These are phyloP conservation scores for Skeletonema marinoi DNA, from an alignment of 108 stramenopile species.

Conservation along the genomic window DNA sequence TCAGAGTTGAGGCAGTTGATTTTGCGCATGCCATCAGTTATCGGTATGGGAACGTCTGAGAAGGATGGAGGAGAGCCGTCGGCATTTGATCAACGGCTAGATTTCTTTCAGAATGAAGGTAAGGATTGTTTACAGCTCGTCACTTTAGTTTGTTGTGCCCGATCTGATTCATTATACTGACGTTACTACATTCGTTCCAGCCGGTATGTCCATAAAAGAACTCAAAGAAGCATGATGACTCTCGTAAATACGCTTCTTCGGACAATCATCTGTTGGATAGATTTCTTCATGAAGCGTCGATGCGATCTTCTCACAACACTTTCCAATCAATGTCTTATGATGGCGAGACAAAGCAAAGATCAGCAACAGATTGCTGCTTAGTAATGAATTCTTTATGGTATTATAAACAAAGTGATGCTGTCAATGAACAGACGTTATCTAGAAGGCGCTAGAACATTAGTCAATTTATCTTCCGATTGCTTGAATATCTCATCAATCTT, in stretches of 20 bases:
- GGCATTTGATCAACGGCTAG: constrained; percentile 31
- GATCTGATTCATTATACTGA: not conserved
- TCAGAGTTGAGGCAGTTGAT: constrained; percentile 35
- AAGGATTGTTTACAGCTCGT: constrained; percentile 2
- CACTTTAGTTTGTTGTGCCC: not conserved
- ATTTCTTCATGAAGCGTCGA: constrained; percentile 55
- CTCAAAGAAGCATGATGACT: constrained; percentile 31
- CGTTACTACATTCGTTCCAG: constrained; percentile 4
- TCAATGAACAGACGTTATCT: no score
- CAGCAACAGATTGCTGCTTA: no score
- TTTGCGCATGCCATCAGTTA: constrained; percentile 51
- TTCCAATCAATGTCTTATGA: no score
- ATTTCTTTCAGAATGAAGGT: constrained; percentile 56
- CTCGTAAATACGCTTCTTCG: constrained; percentile 61
- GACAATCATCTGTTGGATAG: constrained; percentile 22
- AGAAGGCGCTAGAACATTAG: no score
- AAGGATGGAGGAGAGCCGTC: constrained; percentile 4
- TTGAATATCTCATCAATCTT: no score
- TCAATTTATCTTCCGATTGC: no score
- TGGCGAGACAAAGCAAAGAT: no score
- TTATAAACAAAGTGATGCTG: no score
- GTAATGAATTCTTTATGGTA: no score
- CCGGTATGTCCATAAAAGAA: constrained; percentile 33
- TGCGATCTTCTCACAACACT: constrained; percentile 86
- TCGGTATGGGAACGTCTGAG: constrained; percentile 41